Base-by-base conservation (phyloP, 2,329 filamentous ascomycete genomes). In the Ophiostoma ips region DNA sequence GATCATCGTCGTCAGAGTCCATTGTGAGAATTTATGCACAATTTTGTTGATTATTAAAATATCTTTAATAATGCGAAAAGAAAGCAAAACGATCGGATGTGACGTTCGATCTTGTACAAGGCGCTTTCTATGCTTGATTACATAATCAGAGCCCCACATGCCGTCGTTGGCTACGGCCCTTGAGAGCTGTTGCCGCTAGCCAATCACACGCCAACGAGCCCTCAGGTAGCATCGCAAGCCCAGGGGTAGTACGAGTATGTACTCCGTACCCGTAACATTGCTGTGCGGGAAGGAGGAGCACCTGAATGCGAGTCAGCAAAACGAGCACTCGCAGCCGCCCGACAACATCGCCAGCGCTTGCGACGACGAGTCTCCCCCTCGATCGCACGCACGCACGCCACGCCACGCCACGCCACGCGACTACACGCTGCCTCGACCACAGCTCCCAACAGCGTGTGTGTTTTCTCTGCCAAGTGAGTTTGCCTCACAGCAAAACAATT, bases 1-100 rank as follows among this genome's bases (percentile, higher is more conserved):
- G 66, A 13, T 58, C 61, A 60, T 86, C 83, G 52, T 82, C 82
- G 55, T 84, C 72, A 76, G 28, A 24, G 15, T 43, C 24, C 40
- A 43, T 43, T 16, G 16, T 33, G 34, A 11, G n/a, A n/a, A n/a
- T n/a, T n/a, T n/a, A n/a, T n/a, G n/a, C n/a, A n/a, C n/a, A n/a
- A n/a, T n/a, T n/a, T n/a, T n/a, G n/a, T n/a, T n/a, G n/a, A n/a
- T n/a, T n/a, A n/a, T n/a, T n/a, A n/a, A n/a, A n/a, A n/a, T n/a
- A n/a, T n/a, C n/a, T n/a, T n/a, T n/a, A n/a, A n/a, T n/a, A n/a
- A n/a, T n/a, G n/a, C n/a, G n/a, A n/a, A n/a, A n/a, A n/a, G n/a
- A n/a, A n/a, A n/a, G n/a, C n/a, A n/a, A n/a, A n/a, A n/a, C n/a
- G n/a, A n/a, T n/a, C n/a, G n/a, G n/a, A n/a, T n/a, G n/a, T n/a